These are phyloP conservation scores for Emericellopsis terricola DNA, from an alignment of 495 filamentous ascomycete genomes.

Conservation along the genomic window DNA sequence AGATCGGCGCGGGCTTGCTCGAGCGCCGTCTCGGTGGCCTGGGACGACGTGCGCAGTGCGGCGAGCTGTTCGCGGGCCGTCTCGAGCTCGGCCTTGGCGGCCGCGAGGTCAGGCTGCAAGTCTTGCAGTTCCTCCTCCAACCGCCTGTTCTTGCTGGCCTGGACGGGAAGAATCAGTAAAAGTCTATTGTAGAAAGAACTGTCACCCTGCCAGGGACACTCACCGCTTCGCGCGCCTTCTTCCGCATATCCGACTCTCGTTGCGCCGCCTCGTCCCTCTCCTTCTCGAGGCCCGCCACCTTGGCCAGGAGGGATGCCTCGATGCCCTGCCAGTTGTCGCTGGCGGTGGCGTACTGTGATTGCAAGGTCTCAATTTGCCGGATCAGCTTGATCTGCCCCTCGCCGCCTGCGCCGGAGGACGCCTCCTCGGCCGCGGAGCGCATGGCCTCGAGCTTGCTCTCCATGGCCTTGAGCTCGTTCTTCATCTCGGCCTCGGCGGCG, in stretches of 20 bases:
- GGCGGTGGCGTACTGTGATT: constrained; percentile 85
- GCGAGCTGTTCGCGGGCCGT: constrained; percentile 47
- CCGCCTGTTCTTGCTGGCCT: constrained; percentile 59
- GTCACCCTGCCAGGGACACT: no score
- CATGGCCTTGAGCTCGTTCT: constrained; percentile 61
- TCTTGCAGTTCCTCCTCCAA: constrained; percentile 73
- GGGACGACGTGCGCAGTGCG: constrained; percentile 40
- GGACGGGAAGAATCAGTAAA: constrained; percentile 9
- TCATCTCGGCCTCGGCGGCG: constrained; percentile 59
- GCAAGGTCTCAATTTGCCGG: constrained; percentile 86
- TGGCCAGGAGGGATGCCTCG: constrained; percentile 60
- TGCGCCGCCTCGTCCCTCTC: constrained; percentile 76
- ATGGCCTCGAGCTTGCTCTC: constrained; percentile 86
- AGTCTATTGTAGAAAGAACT: not conserved
- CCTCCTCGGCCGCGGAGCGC: constrained; percentile 74
- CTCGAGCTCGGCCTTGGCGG: constrained; percentile 32
- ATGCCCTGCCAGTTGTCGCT: constrained; percentile 97
- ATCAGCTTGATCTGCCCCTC: constrained; percentile 83
- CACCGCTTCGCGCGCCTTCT: constrained; percentile 75
- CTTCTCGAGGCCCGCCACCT: constrained; percentile 61
- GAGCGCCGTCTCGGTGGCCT: constrained; percentile 46
- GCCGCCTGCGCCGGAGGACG: constrained; percentile 58
- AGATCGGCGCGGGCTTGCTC: constrained; percentile 25
- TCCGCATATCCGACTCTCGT: constrained; percentile 67
- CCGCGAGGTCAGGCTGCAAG: constrained; percentile 42